Evolutionary conservation across 164 flowering plant genomes (phyloP), one percentile per base, ranked within the genome.

Genomic region (Echeveria elegans): DNA sequence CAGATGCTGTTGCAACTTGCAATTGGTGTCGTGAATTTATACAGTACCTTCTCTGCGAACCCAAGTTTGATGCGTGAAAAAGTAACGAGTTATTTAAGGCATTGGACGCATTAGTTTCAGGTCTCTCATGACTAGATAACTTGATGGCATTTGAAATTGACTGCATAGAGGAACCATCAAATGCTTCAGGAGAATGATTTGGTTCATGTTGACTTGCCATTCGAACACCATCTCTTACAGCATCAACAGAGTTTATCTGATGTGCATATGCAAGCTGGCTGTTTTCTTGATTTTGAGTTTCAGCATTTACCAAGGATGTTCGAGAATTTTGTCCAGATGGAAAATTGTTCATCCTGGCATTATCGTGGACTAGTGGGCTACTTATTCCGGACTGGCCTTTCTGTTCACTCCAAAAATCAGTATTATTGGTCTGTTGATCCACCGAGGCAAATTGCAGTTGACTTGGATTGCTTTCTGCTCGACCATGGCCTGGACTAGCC

Each of bases 331-430:
- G 32, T 2, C 61, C 61, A 28, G 32, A 2, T 11, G 32, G 30
- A 56, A 56, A 56, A 56, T 56, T 56, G 32, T 56, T 56, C 61
- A 56, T 56, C 61, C 31, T 56, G 61, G 15, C 19, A 29, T 56
- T 56, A 28, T 56, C 11, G 19, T 29, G 16, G 19, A 28, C 61
- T 14, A 56, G 5, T 50, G 56, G 5, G 56, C 26, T 21, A 50
- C 56, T 28, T 28, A 32, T 56, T 56, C 61, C 61, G 4, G 61
- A 56, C 7, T 56, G 61, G 61, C 19, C 31, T 56, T 56, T 56
- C 32, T 56, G 61, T 28, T 29, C 61, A 56, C 32, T 12, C 61
- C 61, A 56, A 56, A 56, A 56, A 28, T 56, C 61, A 11, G 19
- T 11, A 56, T 56, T 56, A 56, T 56, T 56, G 28, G 30, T 53